Base-by-base conservation (phyloP, 2,329 filamentous ascomycete genomes). In the Colletotrichum sp. region DNA sequence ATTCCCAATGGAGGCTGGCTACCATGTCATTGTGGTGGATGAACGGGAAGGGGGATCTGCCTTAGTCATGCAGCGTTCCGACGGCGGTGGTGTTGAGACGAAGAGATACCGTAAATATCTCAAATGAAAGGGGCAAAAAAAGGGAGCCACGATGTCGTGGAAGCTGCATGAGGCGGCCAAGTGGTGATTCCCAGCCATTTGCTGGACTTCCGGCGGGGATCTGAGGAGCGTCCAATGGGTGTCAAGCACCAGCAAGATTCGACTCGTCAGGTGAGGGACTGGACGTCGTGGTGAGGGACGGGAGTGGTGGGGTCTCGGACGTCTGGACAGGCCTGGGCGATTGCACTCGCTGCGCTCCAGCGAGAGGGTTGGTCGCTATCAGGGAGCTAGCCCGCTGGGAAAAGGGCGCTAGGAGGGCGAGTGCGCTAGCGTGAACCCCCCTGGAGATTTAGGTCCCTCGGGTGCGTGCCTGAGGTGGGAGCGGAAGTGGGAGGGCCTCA, bases 341-440 rank as follows among this genome's bases (percentile, higher is more conserved):
- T 44, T n/a, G 21, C 21, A 32, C n/a, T 15, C 13, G 9, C 34
- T n/a, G 36, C n/a, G 7, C 36, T 16, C 30, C 49, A 68, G 52
- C 49, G 18, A 30, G 18, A 30, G 26, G 32, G 71, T 60, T 60
- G 15, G 36, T n/a, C 39, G 15, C 28, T 60, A 44, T 36, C 62
- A 75, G 73, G 55, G 55, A 67, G 57, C 69, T 52, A 34, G 44
- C 34, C 21, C 18, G 57, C n/a, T 34, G 39, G 12, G 28, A 26
- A 44, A 57, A 13, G 49, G 57, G 21, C 72, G 62, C 72, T 66
- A 67, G 30, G 34, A 21, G 30, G 44, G 69, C 34, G 39, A 63
- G 9, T 57, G 44, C 70, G 69, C 63, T 76, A 73, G 73, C 73
- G 73, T 44, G 63, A 76, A 76, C 73, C 44, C 39, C 69, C 69